Conservation (phyloP, 106 monocot genomes). For the Acorus gramineus region DNA sequence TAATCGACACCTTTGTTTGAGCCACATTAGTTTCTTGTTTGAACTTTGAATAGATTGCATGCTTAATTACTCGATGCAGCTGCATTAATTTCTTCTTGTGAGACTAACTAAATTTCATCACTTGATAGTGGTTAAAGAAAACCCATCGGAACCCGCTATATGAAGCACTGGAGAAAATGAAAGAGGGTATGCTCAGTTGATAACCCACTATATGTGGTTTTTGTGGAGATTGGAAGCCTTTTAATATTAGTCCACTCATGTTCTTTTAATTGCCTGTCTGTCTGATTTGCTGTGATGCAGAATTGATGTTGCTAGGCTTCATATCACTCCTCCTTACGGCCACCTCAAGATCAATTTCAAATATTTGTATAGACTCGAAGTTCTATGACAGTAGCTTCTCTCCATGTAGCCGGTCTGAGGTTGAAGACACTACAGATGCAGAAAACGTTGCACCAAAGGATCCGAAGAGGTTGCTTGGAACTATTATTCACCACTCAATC, state of each 20-base stretch:
- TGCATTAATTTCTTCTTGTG: no score
- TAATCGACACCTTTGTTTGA: no score
- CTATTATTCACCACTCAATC: conserved; percentile 26
- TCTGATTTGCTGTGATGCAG: conserved; percentile 35
- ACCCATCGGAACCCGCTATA: conserved; percentile 79
- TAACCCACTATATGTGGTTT: no score
- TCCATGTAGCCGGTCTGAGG: conserved; percentile 62
- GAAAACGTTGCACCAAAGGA: conserved; percentile 20
- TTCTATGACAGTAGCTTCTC: conserved; percentile 74
- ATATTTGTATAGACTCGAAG: conserved; percentile 80
- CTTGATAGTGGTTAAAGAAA: conserved; percentile 86
- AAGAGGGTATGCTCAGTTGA: conserved; percentile 58
- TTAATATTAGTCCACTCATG: background rate
- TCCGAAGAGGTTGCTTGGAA: conserved; percentile 16
- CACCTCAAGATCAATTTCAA: conserved; percentile 82
- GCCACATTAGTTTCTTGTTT: no score
- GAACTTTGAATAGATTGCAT: no score
- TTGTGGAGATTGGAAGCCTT: no score
- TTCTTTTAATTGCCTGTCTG: background rate
- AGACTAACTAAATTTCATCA: no score
- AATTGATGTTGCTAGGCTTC: conserved; percentile 89
- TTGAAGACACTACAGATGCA: conserved; percentile 23
- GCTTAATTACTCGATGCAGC: no score
- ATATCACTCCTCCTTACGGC: conserved; percentile 87
- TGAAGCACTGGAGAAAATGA: conserved; percentile 96